Base-by-base conservation (phyloP, 2,329 filamentous ascomycete genomes). In the Diaporthe citrichinensis region DNA sequence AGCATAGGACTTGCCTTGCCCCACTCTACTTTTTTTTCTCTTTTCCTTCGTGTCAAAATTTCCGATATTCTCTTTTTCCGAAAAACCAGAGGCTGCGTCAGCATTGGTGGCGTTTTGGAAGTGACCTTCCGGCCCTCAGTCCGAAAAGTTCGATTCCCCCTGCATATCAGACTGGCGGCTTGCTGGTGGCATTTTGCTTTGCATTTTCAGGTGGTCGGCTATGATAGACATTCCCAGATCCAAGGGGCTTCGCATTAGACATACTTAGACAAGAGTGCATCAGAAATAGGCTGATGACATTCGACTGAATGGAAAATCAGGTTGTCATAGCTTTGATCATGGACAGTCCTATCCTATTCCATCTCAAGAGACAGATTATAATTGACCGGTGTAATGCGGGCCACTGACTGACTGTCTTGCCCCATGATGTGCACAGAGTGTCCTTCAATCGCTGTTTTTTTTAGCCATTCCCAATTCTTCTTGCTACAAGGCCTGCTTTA, bases 111-210 rank as follows among this genome's bases (percentile, higher is more conserved):
- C 76, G 76, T 77, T 81, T 77, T 72, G 62, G 71, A 75, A 69
- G 71, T 73, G 75, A 74, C 76, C 77, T 76, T 78, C 74, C 75
- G 71, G 59, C 67, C 67, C 72, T 73, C 77, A 73, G 71, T 72
- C 75, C 51, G 68, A 81, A 79, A 81, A 80, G 77, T 82, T 80
- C 80, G 78, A 81, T 81, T 81, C 76, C 80, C 81, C 80, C 81
- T 80, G 82, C 83, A 81, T 81, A 82, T 82, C 81, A 84, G 83
- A 83, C 78, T 81, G 82, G 81, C 78, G 80, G 79, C 79, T 77
- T 77, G 75, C 81, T 76, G 82, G 82, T 77, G 81, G 81, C 79
- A 79, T 78, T 81, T 83, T 83, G 79, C 79, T 82, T 78, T 82
- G 81, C 82, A 83, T 83, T 81, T 82, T 77, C 79, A 78, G 81